A percentile compares a stretch with the other conserved stretches of the same genome.
These are phyloP conservation scores for Mariannaea elegans DNA, from an alignment of 2,329 filamentous ascomycete species.

Conservation along the genomic window DNA sequence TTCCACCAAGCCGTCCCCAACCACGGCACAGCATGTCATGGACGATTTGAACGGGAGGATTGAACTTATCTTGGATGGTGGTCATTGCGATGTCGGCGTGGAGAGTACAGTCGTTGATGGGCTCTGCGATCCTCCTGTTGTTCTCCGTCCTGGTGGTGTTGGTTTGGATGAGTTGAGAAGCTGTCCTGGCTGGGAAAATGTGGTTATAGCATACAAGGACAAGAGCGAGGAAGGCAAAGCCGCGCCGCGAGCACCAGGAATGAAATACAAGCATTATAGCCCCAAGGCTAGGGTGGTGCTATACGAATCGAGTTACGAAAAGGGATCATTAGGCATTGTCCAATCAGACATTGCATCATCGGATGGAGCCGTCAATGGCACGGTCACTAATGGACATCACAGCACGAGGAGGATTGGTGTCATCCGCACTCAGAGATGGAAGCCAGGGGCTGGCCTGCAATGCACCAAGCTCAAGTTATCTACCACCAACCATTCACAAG, in stretches of 20 bases:
- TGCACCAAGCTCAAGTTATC: slow-evolving; percentile 41
- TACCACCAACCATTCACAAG: slow-evolving; percentile 24
- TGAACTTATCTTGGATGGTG: slow-evolving; percentile 88
- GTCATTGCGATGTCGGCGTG: slow-evolving; percentile 85
- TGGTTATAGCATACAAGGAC: slow-evolving; percentile 82
- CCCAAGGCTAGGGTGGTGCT: slow-evolving; percentile 87
- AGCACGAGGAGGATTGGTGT: slow-evolving; percentile 55
- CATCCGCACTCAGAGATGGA: slow-evolving; percentile 66
- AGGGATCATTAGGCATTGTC: slow-evolving; percentile 48
- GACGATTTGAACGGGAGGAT: slow-evolving; percentile 87
- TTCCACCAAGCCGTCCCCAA: slow-evolving; percentile 91
- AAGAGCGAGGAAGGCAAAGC: slow-evolving; percentile 70
- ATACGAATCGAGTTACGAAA: slow-evolving; percentile 68
- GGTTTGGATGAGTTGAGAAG: slow-evolving; percentile 79
- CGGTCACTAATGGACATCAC: slow-evolving; percentile 27
- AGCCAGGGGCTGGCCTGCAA: slow-evolving; percentile 51
- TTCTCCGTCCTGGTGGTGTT: slow-evolving; percentile 88
- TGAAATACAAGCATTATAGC: slow-evolving; percentile 99
- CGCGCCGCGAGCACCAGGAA: slow-evolving; percentile 86
- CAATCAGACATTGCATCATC: slow-evolving; percentile 45
- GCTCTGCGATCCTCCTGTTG: slow-evolving; percentile 78
- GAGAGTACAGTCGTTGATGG: slow-evolving; percentile 98
- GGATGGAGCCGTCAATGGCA: slow-evolving; percentile 34
- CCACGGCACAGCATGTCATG: slow-evolving; percentile 86
- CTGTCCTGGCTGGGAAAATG: slow-evolving; percentile 83